Base-by-base conservation (phyloP, 768 basidiomycete species). In the Fomitopsis pulvina region DNA sequence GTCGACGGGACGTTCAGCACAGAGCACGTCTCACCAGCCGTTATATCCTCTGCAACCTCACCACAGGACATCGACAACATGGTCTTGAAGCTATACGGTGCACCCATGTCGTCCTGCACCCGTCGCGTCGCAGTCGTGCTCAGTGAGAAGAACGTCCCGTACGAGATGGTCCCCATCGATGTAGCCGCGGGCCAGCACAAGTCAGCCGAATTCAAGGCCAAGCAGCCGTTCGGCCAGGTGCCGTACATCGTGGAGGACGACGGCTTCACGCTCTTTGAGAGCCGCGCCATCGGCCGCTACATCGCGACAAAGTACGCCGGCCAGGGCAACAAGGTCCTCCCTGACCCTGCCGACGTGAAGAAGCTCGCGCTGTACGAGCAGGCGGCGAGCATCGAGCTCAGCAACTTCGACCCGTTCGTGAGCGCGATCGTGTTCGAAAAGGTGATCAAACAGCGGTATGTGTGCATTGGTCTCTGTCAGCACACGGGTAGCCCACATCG, bases 191-290 rank as follows among this genome's bases (percentile, higher is more conserved):
- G 53, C 16, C 70, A 73, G 55, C 77, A 82, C 34, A 83, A 80
- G 62, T 2, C 59, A 0, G 58, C 74, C 0, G 72, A 57, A 8
- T 77, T 65, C 66, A 20, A 73, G 14, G 57, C 64, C 27, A 65
- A 70, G 44, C 83, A 89, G 56, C 86, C 87, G 0, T 85, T 84
- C 57, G 80, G 80, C 18, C 77, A 80, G 57, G 68, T 83, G 30
- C 83, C 83, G 2, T 79, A 72, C 61, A 70, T 85, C 51, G 48
- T 41, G 16, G 79, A 60, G 47, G 58, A 85, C 29, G 81, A 80
- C 29, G 85, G 81, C 4, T 78, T 84, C 66, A 66, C 75, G 47
- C 57, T 89, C 30, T 86, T 73, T 63, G 83, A 86, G 61, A 76
- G 74, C 45, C 78, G 83, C n/a, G 83, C 84, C 1, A 85, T 87